A percentile compares a stretch with the other conserved stretches of the same genome.
phyloP scores from a whole-genome alignment of 2,329 filamentous ascomycete species.

The Ascochyta pisi region DNA sequence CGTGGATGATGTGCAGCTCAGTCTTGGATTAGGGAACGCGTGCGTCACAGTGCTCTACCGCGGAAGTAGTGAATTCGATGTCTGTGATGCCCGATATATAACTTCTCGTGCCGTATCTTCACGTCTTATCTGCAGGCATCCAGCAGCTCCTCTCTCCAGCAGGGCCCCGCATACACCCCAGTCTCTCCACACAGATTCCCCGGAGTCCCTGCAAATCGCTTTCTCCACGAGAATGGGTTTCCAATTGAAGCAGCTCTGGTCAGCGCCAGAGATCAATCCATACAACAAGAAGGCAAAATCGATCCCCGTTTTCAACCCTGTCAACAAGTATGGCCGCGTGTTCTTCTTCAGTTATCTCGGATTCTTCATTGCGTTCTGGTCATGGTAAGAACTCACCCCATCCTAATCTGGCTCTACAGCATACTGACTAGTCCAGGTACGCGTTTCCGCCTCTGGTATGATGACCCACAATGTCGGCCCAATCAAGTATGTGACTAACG shows the following conservation, averaged over 20 bases:
- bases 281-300: slow-evolving; percentile 83
- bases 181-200: slow-evolving; percentile 10
- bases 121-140: slow-evolving; percentile 24
- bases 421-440: slow-evolving; percentile 64
- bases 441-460: slow-evolving; percentile 82
- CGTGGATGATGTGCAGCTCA: slow-evolving; percentile 27
- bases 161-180: slow-evolving; percentile 20
- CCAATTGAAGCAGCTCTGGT: slow-evolving; percentile 44
- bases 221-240: slow-evolving; percentile 40
- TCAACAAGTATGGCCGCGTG: slow-evolving; percentile 82
- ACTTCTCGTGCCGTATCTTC: slow-evolving; percentile 24
- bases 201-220: slow-evolving; percentile 7
- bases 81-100: slow-evolving; percentile 35
- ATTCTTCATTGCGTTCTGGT: slow-evolving; percentile 88
- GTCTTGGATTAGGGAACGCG: slow-evolving; percentile 17
- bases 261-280: slow-evolving; percentile 77
- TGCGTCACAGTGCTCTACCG: slow-evolving; percentile 41
- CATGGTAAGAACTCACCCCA: slow-evolving; percentile 60
- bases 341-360: slow-evolving; percentile 91
- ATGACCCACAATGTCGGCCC: slow-evolving; percentile 13
- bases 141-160: slow-evolving; percentile 12
- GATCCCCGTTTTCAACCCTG: slow-evolving; percentile 77
- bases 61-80: slow-evolving; percentile 40
- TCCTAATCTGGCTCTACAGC: slow-evolving; percentile 8
- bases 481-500: slow-evolving; percentile 52